Conservation (phyloP, 2,329 filamentous ascomycete species). For the Aspergillus caelatus region DNA sequence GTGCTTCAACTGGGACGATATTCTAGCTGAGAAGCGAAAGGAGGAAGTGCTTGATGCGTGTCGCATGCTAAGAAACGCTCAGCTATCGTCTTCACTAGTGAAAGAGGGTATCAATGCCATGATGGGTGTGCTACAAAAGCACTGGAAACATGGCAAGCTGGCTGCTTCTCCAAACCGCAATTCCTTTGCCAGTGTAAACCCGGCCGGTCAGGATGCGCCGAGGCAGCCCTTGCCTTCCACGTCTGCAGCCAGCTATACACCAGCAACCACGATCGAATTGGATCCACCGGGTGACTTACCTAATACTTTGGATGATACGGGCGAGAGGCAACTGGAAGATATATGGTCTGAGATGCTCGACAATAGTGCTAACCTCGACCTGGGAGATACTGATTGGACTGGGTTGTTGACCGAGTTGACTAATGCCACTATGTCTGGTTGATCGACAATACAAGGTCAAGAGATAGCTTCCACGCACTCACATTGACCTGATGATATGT, state of each 20-base stretch:
- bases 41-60: conserved; percentile 43
- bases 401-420: conserved; percentile 33
- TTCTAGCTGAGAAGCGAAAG: conserved; percentile 37
- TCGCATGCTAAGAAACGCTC: conserved; percentile 40
- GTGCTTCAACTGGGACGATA: conserved; percentile 44
- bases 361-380: conserved; percentile 23
- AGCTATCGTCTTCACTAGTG: conserved; percentile 34
- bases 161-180: background rate
- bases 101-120: conserved; percentile 40
- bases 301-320: background rate
- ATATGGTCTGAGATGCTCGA: conserved; percentile 37
- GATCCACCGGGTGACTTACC: background rate
- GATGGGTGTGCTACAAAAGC: conserved; percentile 38
- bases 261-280: background rate
- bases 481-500: background rate
- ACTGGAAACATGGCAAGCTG: conserved; percentile 29
- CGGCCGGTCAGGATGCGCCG: background rate
- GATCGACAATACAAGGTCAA: background rate
- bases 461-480: background rate
- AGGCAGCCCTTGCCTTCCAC: background rate
- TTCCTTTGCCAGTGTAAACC: background rate
- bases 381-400: conserved; percentile 34
- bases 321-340: conserved; percentile 29
- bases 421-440: conserved; percentile 24
- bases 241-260: background rate